Base-by-base conservation (phyloP, 192 early-diverging fungal species). In the Backusella tuberculispora region DNA sequence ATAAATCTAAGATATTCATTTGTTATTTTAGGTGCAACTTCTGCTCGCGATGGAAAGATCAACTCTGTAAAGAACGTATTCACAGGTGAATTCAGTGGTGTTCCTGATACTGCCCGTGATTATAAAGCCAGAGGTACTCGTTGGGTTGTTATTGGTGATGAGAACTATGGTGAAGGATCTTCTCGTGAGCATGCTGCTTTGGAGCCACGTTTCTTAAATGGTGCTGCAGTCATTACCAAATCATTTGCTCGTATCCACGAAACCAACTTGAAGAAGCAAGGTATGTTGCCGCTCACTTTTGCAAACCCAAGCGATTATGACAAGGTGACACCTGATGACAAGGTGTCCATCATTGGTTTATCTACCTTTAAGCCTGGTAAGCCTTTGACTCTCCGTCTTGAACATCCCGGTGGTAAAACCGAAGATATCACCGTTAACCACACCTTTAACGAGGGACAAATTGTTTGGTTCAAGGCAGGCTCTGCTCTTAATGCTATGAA, bases 241-340 rank as follows among this genome's bases (percentile, higher is more conserved):
- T 95, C 92, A 65, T 99, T 99, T 86, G 98, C 98, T 53, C 94
- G 98, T 83, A 99, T 99, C 84, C 98, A 99, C 88, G 96, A 99
- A 88, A 99, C 98, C 81, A 99, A 99, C 89, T 89, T 98, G 72
- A 99, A 99, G 91, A 99, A 99, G 89, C 98, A 99, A 85, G 98
- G 98, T 78, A 89, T 99, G 69, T 88, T 99, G 68, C 98, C 98
- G 26, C 85, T 99, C 76, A 97, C 96, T 53, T 99, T 99, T 78
- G 86, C 92, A 84, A 88, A 99, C 88, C 90, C 95, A 66, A 88
- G 86, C 70, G 98, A 99, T 85, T 99, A 99, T 78, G 95, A 97
- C 76, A 92, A 90, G 88, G 89, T 99, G 75, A 85, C 86, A 66
- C 94, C 97, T 64, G 78, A 80, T 21, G 98, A 98, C 85, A 93